Base-by-base conservation (phyloP, 1,284 basidiomycete species). In the Ustilago shanxiensis region DNA sequence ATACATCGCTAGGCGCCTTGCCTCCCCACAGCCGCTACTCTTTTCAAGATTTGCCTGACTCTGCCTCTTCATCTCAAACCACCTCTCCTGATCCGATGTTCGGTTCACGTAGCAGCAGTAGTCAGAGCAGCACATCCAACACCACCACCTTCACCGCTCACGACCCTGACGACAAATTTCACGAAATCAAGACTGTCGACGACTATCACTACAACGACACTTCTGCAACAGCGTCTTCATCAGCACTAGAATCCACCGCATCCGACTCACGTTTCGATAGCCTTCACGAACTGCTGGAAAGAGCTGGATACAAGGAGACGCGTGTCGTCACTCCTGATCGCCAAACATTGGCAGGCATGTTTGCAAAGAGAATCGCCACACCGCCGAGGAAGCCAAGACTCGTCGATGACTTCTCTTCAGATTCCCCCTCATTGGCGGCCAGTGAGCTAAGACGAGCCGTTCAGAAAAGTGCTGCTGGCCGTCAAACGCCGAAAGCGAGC, bases 301-400 rank as follows among this genome's bases (percentile, higher is more conserved):
- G 76, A 47, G 82, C 83, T 2, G 83, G 83, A 13, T 85, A 85
- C 77, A 81, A 83, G 52, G 83, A 85, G 61, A 83, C 82, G n/a
- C 72, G 83, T 29, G 72, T 85, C 35, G 66, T 85, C 65, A 84
- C 83, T 0, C 83, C 83, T 1, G 71, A 74, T 22, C 65, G 65
- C 14, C 57, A 66, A 28, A 56, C 64, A n/a, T 51, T 70, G 6
- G 66, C 60, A 39, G 59, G 44, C 52, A 78, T 74, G 71, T 70
- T 66, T 49, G 65, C 72, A 51, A 65, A 61, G 18, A 66, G 64
- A 58, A 52, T 59, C 41, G 60, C 53, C n/a, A 66, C 68, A 13
- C 68, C 65, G 11, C 71, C 65, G 4, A 37, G 50, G 18, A 65
- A 60, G 26, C 33, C 51, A 6, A 61, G 64, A 37, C 55, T 66